These are phyloP conservation scores for Corniculantispora saksenae DNA, from an alignment of 2,329 filamentous ascomycete genomes.

Conservation along the genomic window DNA sequence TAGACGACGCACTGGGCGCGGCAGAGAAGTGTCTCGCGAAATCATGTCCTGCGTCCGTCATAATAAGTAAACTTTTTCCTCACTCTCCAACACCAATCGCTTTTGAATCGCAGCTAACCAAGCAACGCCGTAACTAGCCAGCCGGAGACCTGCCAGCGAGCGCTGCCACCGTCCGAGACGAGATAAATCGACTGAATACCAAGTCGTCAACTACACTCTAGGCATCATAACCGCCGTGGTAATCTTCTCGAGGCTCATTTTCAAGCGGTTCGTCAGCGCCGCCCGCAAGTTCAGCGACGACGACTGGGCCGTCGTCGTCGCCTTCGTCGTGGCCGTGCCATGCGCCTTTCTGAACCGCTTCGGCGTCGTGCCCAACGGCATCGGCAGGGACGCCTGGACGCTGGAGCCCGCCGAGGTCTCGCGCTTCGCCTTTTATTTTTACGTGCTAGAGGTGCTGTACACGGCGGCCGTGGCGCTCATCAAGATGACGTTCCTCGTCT, in stretches of 20 bases:
- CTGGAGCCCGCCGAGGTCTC: conserved; percentile 40
- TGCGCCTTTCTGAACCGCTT: conserved; percentile 28
- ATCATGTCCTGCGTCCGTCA: background rate
- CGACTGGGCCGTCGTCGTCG: conserved; percentile 31
- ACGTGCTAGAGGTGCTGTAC: conserved; percentile 40
- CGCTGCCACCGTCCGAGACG: conserved; percentile 1
- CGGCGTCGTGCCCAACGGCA: conserved; percentile 34
- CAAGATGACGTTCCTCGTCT: conserved; percentile 49
- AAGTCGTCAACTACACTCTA: conserved; percentile 31
- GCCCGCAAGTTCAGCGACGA: conserved; percentile 34
- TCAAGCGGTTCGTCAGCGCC: conserved; percentile 30
- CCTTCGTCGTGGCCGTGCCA: conserved; percentile 27
- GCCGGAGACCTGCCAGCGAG: no score
- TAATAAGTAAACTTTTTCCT: no score
- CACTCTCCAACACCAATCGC: background rate
- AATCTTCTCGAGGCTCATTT: conserved; percentile 35
- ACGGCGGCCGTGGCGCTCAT: conserved; percentile 42
- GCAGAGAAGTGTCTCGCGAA: background rate
- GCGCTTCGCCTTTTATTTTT: conserved; percentile 41
- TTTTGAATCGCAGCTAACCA: background rate
- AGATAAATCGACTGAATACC: conserved; percentile 31
- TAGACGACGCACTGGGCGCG: background rate
- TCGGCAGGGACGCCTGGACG: conserved; percentile 48
- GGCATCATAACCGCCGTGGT: conserved; percentile 36
- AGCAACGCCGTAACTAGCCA: background rate